Evolutionary conservation across 73 alveolate species (phyloP).

Genomic region (Symbiodinium pilosum): DNA sequence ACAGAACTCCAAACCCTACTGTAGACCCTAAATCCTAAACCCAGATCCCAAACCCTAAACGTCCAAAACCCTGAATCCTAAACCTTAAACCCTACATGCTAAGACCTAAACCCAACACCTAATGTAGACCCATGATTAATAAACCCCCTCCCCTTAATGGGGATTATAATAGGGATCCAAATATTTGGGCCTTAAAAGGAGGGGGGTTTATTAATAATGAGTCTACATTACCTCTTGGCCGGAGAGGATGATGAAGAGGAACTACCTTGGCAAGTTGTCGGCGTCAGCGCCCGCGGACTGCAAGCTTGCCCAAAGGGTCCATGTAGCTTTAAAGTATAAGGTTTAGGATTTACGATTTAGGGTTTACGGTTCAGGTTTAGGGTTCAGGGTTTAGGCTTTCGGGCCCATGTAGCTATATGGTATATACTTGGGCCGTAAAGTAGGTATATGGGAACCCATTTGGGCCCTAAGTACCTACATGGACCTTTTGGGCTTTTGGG

Average conservation of each 20-base stretch:
- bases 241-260: slow-evolving; percentile 69
- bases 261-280: slow-evolving; percentile 86
- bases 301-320: background rate
- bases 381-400: background rate
- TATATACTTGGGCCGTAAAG: background rate
- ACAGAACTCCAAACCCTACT: too few species aligned
- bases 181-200: too few species aligned
- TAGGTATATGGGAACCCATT: background rate
- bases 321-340: background rate
- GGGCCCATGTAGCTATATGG: background rate
- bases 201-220: too few species aligned
- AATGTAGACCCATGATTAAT: too few species aligned
- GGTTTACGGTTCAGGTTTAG: background rate
- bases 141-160: too few species aligned
- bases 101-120: too few species aligned
- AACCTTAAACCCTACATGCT: too few species aligned
- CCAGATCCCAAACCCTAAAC: too few species aligned
- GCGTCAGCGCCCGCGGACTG: slow-evolving; percentile 41
- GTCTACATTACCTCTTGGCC: too few species aligned
- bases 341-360: background rate
- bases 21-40: too few species aligned
- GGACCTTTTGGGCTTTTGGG: background rate
- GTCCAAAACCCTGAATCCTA: too few species aligned
- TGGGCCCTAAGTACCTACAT: background rate
- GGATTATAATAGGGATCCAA: too few species aligned